Conservation (phyloP, 208 protist species). For the Wallacemonas sp. region DNA sequence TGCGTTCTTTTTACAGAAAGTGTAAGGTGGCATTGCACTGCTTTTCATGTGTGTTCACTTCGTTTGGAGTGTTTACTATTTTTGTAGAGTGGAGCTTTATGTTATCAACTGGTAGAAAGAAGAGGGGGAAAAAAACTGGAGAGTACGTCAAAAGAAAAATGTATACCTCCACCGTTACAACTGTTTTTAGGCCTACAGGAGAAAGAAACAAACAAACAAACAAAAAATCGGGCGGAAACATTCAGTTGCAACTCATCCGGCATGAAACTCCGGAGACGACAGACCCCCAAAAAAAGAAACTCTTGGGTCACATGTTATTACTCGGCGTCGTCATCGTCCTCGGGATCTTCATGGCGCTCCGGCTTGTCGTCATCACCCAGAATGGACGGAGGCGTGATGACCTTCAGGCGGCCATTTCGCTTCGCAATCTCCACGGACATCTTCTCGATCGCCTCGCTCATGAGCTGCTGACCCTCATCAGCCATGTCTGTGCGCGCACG, state of each 20-base stretch:
- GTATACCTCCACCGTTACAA: neutral
- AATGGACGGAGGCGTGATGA: slow-evolving; percentile 76
- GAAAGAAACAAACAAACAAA: neutral
- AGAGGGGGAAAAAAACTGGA: slow-evolving; percentile 1
- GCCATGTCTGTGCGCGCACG: slow-evolving; percentile 92
- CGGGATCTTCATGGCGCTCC: slow-evolving; percentile 61
- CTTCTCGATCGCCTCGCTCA: slow-evolving; percentile 90
- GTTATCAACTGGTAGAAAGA: neutral
- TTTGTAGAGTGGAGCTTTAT: neutral
- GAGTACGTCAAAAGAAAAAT: slow-evolving; percentile 2
- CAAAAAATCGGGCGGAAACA: neutral
- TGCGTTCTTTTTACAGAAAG: too few relatives aligned
- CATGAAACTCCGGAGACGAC: too few relatives aligned
- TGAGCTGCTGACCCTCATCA: slow-evolving; percentile 88
- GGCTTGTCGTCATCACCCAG: slow-evolving; percentile 40
- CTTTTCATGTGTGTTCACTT: neutral
- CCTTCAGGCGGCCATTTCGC: slow-evolving; percentile 80
- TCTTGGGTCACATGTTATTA: too few relatives aligned
- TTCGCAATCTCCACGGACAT: slow-evolving; percentile 91
- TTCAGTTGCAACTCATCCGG: too few relatives aligned
- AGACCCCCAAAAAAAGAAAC: too few relatives aligned
- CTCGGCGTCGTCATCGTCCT: slow-evolving; percentile 79
- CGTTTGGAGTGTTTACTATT: too few relatives aligned
- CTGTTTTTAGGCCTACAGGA: neutral
- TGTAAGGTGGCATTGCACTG: too few relatives aligned